Percentiles rank a stretch among this genome's conserved stretches.
phyloP scores from a whole-genome alignment of 306 rosid species.

The Castanospermum australe region DNA sequence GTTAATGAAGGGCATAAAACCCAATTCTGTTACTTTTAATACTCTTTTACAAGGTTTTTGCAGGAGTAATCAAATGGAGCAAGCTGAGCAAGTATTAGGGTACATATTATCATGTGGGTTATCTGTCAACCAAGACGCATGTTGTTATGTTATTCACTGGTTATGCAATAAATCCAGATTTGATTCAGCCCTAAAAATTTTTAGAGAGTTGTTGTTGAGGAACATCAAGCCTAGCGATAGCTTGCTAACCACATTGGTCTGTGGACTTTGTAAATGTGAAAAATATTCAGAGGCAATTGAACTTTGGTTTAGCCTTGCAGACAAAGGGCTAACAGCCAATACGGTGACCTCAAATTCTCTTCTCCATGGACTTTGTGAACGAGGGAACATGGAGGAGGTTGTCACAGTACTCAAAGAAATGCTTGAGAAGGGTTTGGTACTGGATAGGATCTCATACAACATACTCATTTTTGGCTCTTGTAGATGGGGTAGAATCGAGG shows the following conservation, averaged over 20 bases:
- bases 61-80: slow-evolving; percentile 50
- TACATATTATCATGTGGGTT: slow-evolving; percentile 39
- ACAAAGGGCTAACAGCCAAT: slow-evolving; percentile 56
- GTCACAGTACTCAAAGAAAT: slow-evolving; percentile 39
- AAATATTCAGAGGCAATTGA: slow-evolving; percentile 57
- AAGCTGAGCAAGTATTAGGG: slow-evolving; percentile 45
- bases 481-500: slow-evolving; percentile 49
- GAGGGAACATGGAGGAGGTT: slow-evolving; percentile 50
- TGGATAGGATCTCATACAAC: slow-evolving; percentile 68
- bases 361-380: slow-evolving; percentile 63
- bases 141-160: slow-evolving; percentile 48
- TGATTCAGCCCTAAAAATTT: slow-evolving; percentile 48
- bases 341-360: slow-evolving; percentile 64
- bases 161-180: slow-evolving; percentile 49
- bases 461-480: slow-evolving; percentile 67
- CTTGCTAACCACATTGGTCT: slow-evolving; percentile 58
- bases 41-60: slow-evolving; percentile 63
- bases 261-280: slow-evolving; percentile 59
- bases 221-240: slow-evolving; percentile 55
- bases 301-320: slow-evolving; percentile 68
- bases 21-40: slow-evolving; percentile 61
- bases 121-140: slow-evolving; percentile 48
- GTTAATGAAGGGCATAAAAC: slow-evolving; percentile 55
- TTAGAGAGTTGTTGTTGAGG: slow-evolving; percentile 43
- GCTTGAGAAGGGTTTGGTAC: slow-evolving; percentile 53